phyloP scores from a whole-genome alignment of 2,329 filamentous ascomycete genomes.

The Xylariaceae sp. region DNA sequence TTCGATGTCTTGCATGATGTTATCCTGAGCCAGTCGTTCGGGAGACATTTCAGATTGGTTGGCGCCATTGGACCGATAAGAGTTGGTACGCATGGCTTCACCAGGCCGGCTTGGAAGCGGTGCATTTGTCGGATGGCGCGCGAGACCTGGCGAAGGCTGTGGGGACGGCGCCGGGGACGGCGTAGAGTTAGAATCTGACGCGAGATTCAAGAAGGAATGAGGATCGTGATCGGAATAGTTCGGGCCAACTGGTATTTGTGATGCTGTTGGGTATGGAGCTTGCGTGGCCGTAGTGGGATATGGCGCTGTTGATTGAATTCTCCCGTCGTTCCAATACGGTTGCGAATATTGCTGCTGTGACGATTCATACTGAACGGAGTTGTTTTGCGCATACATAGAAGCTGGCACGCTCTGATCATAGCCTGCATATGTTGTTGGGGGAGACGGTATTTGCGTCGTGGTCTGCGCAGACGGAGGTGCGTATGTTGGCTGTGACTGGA shows the following conservation, averaged over 20 bases:
- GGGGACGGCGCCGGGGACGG: slow-evolving; percentile 48
- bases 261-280: slow-evolving; percentile 50
- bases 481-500: slow-evolving; percentile 29
- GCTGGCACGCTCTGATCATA: slow-evolving; percentile 44
- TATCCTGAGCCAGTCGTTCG: slow-evolving; percentile 47
- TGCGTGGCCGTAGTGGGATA: slow-evolving; percentile 39
- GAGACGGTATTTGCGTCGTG: slow-evolving; percentile 28
- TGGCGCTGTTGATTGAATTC: slow-evolving; percentile 37
- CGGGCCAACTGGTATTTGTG: slow-evolving; percentile 53
- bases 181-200: slow-evolving; percentile 49
- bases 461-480: slow-evolving; percentile 23
- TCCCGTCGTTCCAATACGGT: slow-evolving; percentile 39
- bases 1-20: slow-evolving; percentile 58
- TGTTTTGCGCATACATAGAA: slow-evolving; percentile 32
- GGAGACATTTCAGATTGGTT: slow-evolving; percentile 32
- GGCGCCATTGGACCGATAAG: slow-evolving; percentile 40
- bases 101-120: slow-evolving; percentile 55
- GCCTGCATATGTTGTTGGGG: slow-evolving; percentile 31
- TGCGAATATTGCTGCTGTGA: slow-evolving; percentile 32
- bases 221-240: slow-evolving; percentile 48
- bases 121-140: slow-evolving; percentile 59
- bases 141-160: slow-evolving; percentile 45
- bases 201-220: slow-evolving; percentile 43
- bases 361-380: slow-evolving; percentile 25
- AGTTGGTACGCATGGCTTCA: slow-evolving; percentile 43